Percentiles rank a stretch among this genome's conserved stretches.
Conservation (phyloP, 192 early-diverging fungal species). For the Neocallimastix lanati region DNA sequence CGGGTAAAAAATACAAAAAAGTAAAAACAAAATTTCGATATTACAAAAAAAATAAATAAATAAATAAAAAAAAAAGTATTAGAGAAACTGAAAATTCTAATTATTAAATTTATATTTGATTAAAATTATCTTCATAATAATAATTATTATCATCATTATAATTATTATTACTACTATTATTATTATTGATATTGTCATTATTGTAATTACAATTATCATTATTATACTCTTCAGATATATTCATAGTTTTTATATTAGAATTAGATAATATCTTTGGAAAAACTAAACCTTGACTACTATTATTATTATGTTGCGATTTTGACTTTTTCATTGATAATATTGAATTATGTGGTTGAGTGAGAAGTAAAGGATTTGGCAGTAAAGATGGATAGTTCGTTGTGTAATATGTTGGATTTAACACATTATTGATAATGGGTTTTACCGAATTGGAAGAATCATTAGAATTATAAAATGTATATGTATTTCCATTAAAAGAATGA, state of each 20-base stretch:
- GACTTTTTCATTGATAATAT: not conserved
- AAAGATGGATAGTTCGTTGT: not conserved
- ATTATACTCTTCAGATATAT: not conserved
- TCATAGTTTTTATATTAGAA: not conserved
- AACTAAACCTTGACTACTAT: not conserved
- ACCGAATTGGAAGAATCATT: not conserved
- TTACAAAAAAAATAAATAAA: too few relatives aligned
- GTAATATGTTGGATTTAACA: not conserved
- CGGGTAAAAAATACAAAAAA: too few relatives aligned
- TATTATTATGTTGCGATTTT: not conserved
- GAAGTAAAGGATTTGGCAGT: not conserved
- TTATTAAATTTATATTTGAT: too few relatives aligned
- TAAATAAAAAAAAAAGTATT: too few relatives aligned
- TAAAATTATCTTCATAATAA: too few relatives aligned
- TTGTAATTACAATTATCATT: not conserved
- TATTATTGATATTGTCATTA: too few relatives aligned
- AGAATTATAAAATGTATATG: not conserved
- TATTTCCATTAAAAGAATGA: not conserved
- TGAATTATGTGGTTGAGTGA: not conserved
- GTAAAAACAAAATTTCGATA: too few relatives aligned
- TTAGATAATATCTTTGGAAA: not conserved
- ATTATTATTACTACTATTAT: too few relatives aligned
- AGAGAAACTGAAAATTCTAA: too few relatives aligned
- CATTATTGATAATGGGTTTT: not conserved
- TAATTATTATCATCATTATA: too few relatives aligned